Percentiles rank a stretch among this genome's conserved stretches.
phyloP scores from a whole-genome alignment of 169 alveolate species.

The Eimeria necatrix region DNA sequence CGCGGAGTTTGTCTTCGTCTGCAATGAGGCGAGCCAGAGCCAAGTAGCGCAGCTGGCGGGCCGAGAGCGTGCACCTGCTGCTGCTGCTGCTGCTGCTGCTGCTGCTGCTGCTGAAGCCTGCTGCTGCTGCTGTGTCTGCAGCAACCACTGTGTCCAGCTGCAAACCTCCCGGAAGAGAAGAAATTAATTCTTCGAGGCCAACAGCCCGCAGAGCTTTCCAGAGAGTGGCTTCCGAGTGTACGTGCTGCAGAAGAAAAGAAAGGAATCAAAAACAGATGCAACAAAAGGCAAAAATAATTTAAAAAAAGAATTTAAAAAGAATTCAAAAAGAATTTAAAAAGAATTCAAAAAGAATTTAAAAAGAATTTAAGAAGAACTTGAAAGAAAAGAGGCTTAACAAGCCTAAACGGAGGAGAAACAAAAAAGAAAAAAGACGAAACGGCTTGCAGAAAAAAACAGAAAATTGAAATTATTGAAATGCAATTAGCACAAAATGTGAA shows the following conservation, averaged over 20 bases:
- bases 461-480: neutral
- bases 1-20: slow-evolving; percentile 79
- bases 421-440: no score
- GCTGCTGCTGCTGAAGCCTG: neutral
- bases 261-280: neutral
- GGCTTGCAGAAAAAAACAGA: no score
- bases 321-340: no score
- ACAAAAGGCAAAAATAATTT: neutral
- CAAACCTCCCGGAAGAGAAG: slow-evolving; percentile 19
- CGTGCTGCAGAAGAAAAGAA: slow-evolving; percentile 32
- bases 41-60: slow-evolving; percentile 82
- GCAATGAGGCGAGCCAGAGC: slow-evolving; percentile 82
- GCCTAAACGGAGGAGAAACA: no score
- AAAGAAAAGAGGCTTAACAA: no score
- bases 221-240: slow-evolving; percentile 78
- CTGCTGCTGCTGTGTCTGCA: neutral
- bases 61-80: slow-evolving; percentile 39
- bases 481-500: neutral
- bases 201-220: slow-evolving; percentile 83
- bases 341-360: no score
- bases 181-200: slow-evolving; percentile 30
- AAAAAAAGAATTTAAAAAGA: no score
- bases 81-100: neutral
- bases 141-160: slow-evolving; percentile 34
- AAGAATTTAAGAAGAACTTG: no score